phyloP scores from a whole-genome alignment of 768 basidiomycete species.

The Hypsizygus marmoreus region DNA sequence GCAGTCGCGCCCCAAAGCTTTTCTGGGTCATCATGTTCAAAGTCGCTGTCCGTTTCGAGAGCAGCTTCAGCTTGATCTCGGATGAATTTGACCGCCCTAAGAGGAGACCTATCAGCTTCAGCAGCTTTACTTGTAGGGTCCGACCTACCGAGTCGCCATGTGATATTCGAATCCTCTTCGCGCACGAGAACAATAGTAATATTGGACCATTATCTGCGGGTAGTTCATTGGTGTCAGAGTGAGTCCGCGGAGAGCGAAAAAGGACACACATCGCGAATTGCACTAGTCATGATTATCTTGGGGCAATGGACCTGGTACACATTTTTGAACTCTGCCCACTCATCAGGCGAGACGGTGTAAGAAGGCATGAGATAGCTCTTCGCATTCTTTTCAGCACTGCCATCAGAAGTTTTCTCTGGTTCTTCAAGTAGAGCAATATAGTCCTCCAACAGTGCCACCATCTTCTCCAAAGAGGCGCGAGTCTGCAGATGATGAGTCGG shows the following conservation, averaged over 20 bases:
- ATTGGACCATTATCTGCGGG: slow-evolving; percentile 77
- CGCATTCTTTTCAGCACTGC: slow-evolving; percentile 30
- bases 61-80: slow-evolving; percentile 73
- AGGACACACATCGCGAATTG: slow-evolving; percentile 72
- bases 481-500: slow-evolving; percentile 6
- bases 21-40: slow-evolving; percentile 24
- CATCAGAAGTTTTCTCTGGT: slow-evolving; percentile 39
- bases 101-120: slow-evolving; percentile 8
- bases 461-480: slow-evolving; percentile 36
- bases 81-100: slow-evolving; percentile 83
- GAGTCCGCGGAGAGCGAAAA: neutral
- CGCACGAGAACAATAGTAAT: slow-evolving; percentile 81
- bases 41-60: slow-evolving; percentile 28
- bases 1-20: slow-evolving; percentile 35
- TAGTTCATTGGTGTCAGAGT: slow-evolving; percentile 16
- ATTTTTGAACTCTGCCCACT: slow-evolving; percentile 84
- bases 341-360: slow-evolving; percentile 64
- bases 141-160: slow-evolving; percentile 75
- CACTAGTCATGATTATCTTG: slow-evolving; percentile 73
- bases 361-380: slow-evolving; percentile 67
- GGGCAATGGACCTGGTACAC: slow-evolving; percentile 92
- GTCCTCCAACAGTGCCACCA: slow-evolving; percentile 59
- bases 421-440: slow-evolving; percentile 59
- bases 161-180: slow-evolving; percentile 84
- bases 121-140: slow-evolving; percentile 5